These are phyloP conservation scores for Deuterostichococcus epilithicus DNA, from an alignment of 139 green algal genomes.

Conservation along the genomic window DNA sequence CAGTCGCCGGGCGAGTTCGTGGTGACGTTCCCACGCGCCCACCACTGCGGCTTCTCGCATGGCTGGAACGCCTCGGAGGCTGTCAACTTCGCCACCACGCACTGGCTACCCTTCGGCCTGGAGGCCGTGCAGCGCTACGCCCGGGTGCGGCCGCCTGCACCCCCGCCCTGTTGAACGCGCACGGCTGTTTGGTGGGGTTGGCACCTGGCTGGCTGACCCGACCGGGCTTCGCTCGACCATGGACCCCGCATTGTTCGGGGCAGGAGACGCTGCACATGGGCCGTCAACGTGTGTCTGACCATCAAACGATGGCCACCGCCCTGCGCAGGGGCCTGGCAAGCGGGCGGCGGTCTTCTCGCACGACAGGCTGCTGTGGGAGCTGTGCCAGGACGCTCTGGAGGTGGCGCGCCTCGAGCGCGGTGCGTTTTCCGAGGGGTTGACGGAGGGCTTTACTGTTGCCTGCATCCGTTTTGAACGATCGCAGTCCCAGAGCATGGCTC, in stretches of 20 bases:
- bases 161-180: too few relatives aligned
- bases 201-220: too few relatives aligned
- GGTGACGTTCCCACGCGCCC: conserved; percentile 44
- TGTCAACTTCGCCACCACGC: conserved; percentile 50
- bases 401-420: background rate
- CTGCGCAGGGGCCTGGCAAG: conserved; percentile 9
- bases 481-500: too few relatives aligned
- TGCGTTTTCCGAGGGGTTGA: too few relatives aligned
- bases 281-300: too few relatives aligned
- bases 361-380: conserved; percentile 14
- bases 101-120: conserved; percentile 36
- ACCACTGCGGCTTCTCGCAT: conserved; percentile 44
- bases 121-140: conserved; percentile 5
- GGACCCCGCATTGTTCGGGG: too few relatives aligned
- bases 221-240: too few relatives aligned
- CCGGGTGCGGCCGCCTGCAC: background rate
- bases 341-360: conserved; percentile 15
- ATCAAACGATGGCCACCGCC: background rate
- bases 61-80: conserved; percentile 53
- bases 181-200: too few relatives aligned
- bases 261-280: too few relatives aligned
- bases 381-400: conserved; percentile 7
- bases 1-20: conserved; percentile 48
- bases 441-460: too few relatives aligned
- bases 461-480: too few relatives aligned